Base-by-base conservation (phyloP, 2,329 filamentous ascomycete genomes). In the Aspergillus hortae region DNA sequence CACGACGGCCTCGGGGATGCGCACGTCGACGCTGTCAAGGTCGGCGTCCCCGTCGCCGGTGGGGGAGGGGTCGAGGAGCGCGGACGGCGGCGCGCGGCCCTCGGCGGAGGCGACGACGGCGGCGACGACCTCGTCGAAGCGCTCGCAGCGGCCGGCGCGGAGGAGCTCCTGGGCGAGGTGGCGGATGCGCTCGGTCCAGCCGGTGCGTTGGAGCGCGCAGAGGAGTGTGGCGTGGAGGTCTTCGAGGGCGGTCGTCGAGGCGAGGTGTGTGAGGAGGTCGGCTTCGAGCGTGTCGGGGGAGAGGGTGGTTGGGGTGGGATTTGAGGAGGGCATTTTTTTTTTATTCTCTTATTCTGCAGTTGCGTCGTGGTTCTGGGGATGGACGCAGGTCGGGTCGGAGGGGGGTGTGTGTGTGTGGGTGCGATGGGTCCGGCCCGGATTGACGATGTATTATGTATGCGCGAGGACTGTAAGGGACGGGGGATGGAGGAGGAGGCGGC, bases 121-220 rank as follows among this genome's bases (percentile, higher is more conserved):
- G 15, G 73, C 74, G 65, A 82, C 73, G 42, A 84, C 73, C 49
- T 85, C 80, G 48, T 80, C 77, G 58, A 80, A 82, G 30, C 76
- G 81, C 50, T 76, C 77, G 62, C 79, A 81, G 49, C 81, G 77
- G 44, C 81, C 81, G 23, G 76, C 79, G 58, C 82, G 79, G 49
- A 85, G 77, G 38, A 85, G 74, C 51, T 80, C 73, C 44, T 77
- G 76, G 15, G 82, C 74, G 54, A 85, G 77, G 44, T 70, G 71
- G 52, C 77, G 77, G 54, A 86, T 73, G 25, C 74, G 74, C 59
- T 81, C 76, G 40, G 79, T 79, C 82, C 82, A 86, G 59, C 82
- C 82, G n/a, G 73, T 69, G 48, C 79, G 74, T 60, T 82, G 77
- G 10, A 85, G 75, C 19, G 77, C 76, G 61, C 81, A 75, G 53